Evolutionary conservation across 805 yeast genomes (phyloP).

Genomic region (Candida sphagnicola): DNA sequence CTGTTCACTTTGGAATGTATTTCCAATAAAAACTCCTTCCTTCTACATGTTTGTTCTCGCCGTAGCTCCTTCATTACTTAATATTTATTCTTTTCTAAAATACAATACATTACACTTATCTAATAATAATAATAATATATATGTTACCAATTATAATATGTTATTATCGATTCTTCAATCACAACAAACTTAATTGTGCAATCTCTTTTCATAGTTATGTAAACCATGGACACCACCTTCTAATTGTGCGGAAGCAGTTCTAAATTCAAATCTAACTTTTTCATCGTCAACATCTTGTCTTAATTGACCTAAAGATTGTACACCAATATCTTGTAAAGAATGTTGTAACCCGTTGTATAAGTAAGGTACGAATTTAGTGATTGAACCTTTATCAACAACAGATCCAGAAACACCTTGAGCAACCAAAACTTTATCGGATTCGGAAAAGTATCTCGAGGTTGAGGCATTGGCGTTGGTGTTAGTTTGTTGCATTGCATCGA

Average conservation of each 20-base stretch:
- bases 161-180: background rate
- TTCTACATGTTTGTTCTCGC: background rate
- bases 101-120: background rate
- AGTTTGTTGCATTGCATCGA: slow-evolving; percentile 97
- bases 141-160: background rate
- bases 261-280: slow-evolving; percentile 85
- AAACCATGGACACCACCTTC: slow-evolving; percentile 98
- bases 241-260: slow-evolving; percentile 97
- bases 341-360: slow-evolving; percentile 94
- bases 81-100: background rate
- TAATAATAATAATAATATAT: too few species aligned
- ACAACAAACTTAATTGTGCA: slow-evolving; percentile 61
- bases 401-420: slow-evolving; percentile 99
- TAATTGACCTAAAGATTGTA: slow-evolving; percentile 58
- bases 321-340: slow-evolving; percentile 98
- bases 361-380: slow-evolving; percentile 91
- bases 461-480: slow-evolving; percentile 91
- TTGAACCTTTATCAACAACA: slow-evolving; percentile 94
- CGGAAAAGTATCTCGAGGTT: slow-evolving; percentile 96
- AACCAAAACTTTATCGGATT: slow-evolving; percentile 89
- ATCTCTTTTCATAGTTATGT: slow-evolving; percentile 95
- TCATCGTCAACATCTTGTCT: slow-evolving; percentile 63
- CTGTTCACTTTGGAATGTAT: too few species aligned
- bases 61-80: background rate
- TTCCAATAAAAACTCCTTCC: too few species aligned